Evolutionary conservation across 768 basidiomycete genomes (phyloP).

Genomic region (Pleurotus platypus): DNA sequence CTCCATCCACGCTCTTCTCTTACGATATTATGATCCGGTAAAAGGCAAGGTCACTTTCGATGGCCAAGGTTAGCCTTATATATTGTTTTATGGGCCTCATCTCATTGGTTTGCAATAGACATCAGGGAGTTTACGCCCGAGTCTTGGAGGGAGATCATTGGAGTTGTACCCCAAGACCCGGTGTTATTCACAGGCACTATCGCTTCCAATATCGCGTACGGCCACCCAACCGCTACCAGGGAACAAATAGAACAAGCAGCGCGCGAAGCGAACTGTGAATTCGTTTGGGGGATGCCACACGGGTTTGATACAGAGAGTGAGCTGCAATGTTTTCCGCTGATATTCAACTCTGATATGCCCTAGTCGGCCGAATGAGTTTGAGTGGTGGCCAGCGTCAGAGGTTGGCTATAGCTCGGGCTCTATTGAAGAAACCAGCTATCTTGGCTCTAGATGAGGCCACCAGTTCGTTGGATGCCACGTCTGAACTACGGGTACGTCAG

Average conservation of each 20-base stretch:
- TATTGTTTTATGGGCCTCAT: neutral
- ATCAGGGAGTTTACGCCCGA: conserved; percentile 82
- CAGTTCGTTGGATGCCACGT: conserved; percentile 83
- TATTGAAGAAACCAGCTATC: conserved; percentile 86
- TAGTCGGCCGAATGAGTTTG: conserved; percentile 67
- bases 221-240: conserved; percentile 68
- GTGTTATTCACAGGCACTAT: conserved; percentile 91
- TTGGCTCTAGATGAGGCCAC: conserved; percentile 90
- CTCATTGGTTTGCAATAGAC: conserved; percentile 40
- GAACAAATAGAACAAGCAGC: conserved; percentile 88
- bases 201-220: conserved; percentile 92
- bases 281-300: conserved; percentile 90
- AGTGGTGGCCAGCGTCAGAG: conserved; percentile 82
- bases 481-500: conserved; percentile 67
- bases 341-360: conserved; percentile 3
- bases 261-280: conserved; percentile 91
- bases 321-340: conserved; percentile 18
- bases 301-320: conserved; percentile 91
- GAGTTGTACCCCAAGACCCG: conserved; percentile 94
- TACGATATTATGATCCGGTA: conserved; percentile 89
- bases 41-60: conserved; percentile 80
- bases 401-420: conserved; percentile 79
- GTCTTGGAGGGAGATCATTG: conserved; percentile 86
- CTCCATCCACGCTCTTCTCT: conserved; percentile 80
- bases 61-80: conserved; percentile 42